Percentiles rank a stretch among this genome's conserved stretches.
Conservation (phyloP, 768 basidiomycete genomes). For the Tephrocybe sp. region DNA sequence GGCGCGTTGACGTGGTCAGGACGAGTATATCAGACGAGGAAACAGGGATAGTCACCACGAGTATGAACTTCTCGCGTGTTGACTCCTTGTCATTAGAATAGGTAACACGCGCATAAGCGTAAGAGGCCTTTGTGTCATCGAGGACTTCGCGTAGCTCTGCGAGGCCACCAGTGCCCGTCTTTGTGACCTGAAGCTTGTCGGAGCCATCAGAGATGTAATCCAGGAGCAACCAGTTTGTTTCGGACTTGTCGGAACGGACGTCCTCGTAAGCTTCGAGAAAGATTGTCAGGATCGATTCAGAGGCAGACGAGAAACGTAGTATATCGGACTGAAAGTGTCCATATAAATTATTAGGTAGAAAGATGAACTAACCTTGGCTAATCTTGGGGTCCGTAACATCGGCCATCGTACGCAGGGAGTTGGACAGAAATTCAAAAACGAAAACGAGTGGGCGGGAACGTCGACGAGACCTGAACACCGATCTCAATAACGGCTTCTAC, state of each 20-base stretch:
- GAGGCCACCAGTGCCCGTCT: constrained; percentile 80
- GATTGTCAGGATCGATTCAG: constrained; percentile 23
- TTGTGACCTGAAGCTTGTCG: constrained; percentile 76
- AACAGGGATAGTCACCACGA: constrained; percentile 48
- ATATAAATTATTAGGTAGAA: neutral
- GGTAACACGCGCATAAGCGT: constrained; percentile 79
- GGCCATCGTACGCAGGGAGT: constrained; percentile 50
- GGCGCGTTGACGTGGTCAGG: constrained; percentile 13
- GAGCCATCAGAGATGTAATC: constrained; percentile 87
- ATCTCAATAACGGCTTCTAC: constrained; percentile 21
- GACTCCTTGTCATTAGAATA: constrained; percentile 89
- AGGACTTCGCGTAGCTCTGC: constrained; percentile 72
- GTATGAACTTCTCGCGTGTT: constrained; percentile 84
- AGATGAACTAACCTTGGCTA: constrained; percentile 54
- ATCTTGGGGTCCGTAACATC: constrained; percentile 78
- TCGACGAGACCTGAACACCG: neutral
- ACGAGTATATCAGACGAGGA: constrained; percentile 20
- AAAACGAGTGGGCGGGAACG: neutral
- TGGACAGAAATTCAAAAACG: constrained; percentile 4
- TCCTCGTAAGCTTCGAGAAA: constrained; percentile 74
- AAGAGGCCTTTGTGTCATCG: constrained; percentile 76
- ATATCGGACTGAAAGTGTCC: constrained; percentile 9
- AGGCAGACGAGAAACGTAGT: neutral
- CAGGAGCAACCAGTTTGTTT: constrained; percentile 87
- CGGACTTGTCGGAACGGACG: constrained; percentile 81